Conservation (phyloP, 2,329 filamentous ascomycete genomes). For the Westerdykella sp. region DNA sequence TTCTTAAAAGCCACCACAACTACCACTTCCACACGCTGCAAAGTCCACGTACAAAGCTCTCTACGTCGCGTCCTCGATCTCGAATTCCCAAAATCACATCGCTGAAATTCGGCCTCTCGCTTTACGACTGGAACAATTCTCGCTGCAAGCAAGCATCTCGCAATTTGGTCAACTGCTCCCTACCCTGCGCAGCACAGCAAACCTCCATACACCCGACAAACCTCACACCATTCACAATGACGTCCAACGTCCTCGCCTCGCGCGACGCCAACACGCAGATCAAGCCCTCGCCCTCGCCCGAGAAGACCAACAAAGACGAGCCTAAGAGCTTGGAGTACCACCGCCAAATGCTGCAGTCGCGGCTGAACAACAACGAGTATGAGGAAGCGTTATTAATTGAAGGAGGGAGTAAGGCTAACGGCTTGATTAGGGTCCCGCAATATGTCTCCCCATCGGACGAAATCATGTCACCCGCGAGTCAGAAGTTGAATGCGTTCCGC, state of each 20-base stretch:
- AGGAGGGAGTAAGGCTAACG: conserved; percentile 11
- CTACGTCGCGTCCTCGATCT: too few relatives aligned
- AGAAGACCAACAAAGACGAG: conserved; percentile 34
- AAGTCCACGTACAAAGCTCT: too few relatives aligned
- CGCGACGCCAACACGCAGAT: conserved; percentile 58
- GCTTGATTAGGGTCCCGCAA: conserved; percentile 41
- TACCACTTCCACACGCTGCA: too few relatives aligned
- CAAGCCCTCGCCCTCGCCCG: conserved; percentile 19
- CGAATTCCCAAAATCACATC: too few relatives aligned
- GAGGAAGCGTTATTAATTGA: neutral
- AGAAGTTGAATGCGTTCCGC: conserved; percentile 74
- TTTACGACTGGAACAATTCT: too few relatives aligned
- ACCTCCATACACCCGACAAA: too few relatives aligned
- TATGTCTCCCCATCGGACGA: conserved; percentile 82
- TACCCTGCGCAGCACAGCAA: too few relatives aligned
- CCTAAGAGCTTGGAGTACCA: conserved; percentile 61
- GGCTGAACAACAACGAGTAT: conserved; percentile 62
- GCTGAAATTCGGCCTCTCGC: too few relatives aligned
- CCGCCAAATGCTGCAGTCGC: conserved; percentile 66
- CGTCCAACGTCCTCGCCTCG: conserved; percentile 55
- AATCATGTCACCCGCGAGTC: conserved; percentile 80
- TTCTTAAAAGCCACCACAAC: too few relatives aligned
- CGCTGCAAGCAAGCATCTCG: too few relatives aligned
- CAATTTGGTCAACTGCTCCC: too few relatives aligned
- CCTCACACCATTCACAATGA: conserved; percentile 41